These are phyloP conservation scores for Pseudopithomyces maydicus DNA, from an alignment of 2,329 filamentous ascomycete species.

Conservation along the genomic window DNA sequence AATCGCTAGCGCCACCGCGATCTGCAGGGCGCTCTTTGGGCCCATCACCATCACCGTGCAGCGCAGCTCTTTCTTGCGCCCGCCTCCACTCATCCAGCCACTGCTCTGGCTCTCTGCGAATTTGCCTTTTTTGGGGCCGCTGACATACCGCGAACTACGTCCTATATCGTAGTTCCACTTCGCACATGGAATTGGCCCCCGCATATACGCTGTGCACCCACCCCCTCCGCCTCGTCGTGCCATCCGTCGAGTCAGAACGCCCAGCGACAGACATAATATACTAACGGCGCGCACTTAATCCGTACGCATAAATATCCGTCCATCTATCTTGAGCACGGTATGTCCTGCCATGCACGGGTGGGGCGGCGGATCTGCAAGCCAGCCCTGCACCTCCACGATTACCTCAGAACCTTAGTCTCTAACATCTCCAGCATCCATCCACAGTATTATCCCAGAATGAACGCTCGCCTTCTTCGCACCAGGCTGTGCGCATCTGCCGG, in stretches of 20 bases:
- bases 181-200: not conserved
- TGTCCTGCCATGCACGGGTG: slow-evolving; percentile 21
- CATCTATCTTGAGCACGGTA: slow-evolving; percentile 27
- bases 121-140: not conserved
- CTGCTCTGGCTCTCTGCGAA: no score
- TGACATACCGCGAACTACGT: not conserved
- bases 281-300: not conserved
- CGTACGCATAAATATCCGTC: no score
- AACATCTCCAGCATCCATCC: slow-evolving; percentile 10
- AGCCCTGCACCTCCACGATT: slow-evolving; percentile 24
- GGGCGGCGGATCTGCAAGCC: slow-evolving; percentile 23
- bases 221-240: not conserved
- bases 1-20: slow-evolving; percentile 9
- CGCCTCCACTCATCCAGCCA: not conserved
- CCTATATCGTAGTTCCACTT: not conserved
- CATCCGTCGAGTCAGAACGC: not conserved
- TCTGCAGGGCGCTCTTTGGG: slow-evolving; percentile 8
- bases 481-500: slow-evolving; percentile 8
- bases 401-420: slow-evolving; percentile 32
- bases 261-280: not conserved
- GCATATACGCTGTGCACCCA: not conserved
- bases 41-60: slow-evolving; percentile 6
- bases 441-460: slow-evolving; percentile 14
- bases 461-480: slow-evolving; percentile 13
- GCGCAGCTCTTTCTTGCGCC: slow-evolving; percentile 4